Percentiles rank a stretch among this genome's conserved stretches.
Conservation (phyloP, 176 grass and related monocot species). For the Cenchrus americanus region DNA sequence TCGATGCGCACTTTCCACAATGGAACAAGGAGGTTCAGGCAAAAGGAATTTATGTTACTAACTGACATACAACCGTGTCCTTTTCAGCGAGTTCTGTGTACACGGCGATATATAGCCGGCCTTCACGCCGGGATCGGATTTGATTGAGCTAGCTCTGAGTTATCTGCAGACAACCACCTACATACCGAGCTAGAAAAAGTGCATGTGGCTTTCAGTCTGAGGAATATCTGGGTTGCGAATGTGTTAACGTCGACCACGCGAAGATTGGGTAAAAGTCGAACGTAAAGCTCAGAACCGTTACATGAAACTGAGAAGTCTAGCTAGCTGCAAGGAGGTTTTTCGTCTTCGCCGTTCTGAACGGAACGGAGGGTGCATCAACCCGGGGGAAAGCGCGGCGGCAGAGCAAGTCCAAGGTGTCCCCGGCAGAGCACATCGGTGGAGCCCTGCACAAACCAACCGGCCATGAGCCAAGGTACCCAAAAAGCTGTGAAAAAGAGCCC, state of each 20-base stretch:
- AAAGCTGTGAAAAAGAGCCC: not conserved
- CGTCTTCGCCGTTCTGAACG: not conserved
- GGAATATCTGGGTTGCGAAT: not conserved
- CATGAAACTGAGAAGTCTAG: not conserved
- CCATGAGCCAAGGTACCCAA: not conserved
- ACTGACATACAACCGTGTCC: not conserved
- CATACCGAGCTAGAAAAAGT: not conserved
- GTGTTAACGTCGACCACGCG: not conserved
- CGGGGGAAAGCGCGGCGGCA: not conserved
- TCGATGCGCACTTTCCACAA: not conserved
- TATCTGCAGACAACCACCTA: not conserved
- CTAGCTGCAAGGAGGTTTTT: not conserved
- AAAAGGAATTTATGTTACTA: constrained; percentile 28
- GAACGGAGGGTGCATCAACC: not conserved
- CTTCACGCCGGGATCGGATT: too few species aligned
- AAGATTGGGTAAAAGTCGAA: not conserved
- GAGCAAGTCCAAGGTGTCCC: not conserved
- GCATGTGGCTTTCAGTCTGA: not conserved
- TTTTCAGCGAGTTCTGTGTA: not conserved
- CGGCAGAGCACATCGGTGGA: not conserved
- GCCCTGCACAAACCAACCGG: not conserved
- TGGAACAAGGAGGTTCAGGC: not conserved
- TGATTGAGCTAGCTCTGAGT: not conserved
- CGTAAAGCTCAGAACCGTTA: not conserved
- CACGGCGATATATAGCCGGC: not conserved